Evolutionary conservation across 768 basidiomycete genomes (phyloP), one percentile per base, ranked within the genome.

Genomic region (Tylopilus sp.): DNA sequence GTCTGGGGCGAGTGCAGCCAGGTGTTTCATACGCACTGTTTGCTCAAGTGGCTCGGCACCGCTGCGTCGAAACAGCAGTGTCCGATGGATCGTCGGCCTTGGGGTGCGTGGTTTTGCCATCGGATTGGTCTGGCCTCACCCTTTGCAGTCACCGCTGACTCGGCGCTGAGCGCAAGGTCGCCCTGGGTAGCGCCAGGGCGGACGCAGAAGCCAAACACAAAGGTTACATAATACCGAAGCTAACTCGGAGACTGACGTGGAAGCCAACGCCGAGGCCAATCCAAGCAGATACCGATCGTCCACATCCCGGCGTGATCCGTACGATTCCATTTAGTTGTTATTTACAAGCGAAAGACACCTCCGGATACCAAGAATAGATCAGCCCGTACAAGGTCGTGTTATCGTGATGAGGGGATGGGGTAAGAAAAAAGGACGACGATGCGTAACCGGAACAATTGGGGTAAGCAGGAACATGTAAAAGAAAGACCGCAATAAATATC

Each of bases 1-100:
- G 96, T 98, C 49, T 98, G 94, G 92, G 97, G 97, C 30, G 87
- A 97, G 72, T 99, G 96, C 66, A 92, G 85, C 7, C 97, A 98
- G 67, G 85, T 97, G 52, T 99, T 98, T 65, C 97, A 99, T 68
- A 94, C 98, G 92, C 96, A 99, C 69, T 98, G 96, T 72, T 74
- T 99, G 13, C 78, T 96, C 58, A 97, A 98, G 70, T 99, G 97
- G 97, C 83, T 98, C 54, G 86, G 86, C 4, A 95, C 94, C 0
- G 74, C 83, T 6, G 84, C 89, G 14, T 94, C 91, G 31, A 98
- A 98, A 69, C 86, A 89, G 61, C 92, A 95, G 61, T 99, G 97
- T 76, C 97, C 97, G n/a, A 95, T 99, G 92, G 96, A 98, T 66
- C 78, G 97, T 28, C 75, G 92, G 62, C 76, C 86, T 3, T 99